Evolutionary conservation across 768 basidiomycete species (phyloP).

Genomic region (Tylopilus subfusipes): DNA sequence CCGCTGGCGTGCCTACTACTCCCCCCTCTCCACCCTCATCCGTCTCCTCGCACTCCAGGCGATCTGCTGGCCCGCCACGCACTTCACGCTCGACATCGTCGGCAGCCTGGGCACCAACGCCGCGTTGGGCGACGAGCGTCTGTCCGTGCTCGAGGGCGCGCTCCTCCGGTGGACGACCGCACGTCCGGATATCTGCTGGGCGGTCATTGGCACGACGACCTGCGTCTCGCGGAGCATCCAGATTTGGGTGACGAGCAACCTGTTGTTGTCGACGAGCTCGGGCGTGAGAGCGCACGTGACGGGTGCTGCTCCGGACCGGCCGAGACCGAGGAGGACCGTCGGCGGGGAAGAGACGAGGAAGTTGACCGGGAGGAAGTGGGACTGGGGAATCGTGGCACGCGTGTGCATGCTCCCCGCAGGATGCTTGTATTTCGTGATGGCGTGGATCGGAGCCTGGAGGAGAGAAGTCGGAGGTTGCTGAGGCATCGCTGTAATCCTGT

Average conservation of each 20-base stretch:
- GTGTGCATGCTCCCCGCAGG: conserved; percentile 75
- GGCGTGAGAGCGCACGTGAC: conserved; percentile 3
- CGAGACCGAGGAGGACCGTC: conserved; percentile 17
- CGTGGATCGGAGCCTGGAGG: conserved; percentile 55
- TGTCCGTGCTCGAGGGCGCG: conserved; percentile 23
- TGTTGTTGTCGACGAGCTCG: conserved; percentile 33
- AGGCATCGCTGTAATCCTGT: not conserved
- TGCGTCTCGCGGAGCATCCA: conserved; percentile 79
- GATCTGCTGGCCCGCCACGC: conserved; percentile 95
- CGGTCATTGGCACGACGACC: conserved; percentile 85
- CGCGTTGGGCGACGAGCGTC: not conserved
- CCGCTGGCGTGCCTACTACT: conserved; percentile 90
- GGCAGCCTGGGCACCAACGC: conserved; percentile 35
- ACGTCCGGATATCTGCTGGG: conserved; percentile 86
- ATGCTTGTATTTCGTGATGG: conserved; percentile 74
- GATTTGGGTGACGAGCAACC: conserved; percentile 95
- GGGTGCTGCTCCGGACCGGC: conserved; percentile 17
- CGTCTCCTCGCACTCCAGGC: conserved; percentile 90
- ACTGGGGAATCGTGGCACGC: conserved; percentile 69
- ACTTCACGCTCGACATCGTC: conserved; percentile 74
- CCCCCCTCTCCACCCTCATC: conserved; percentile 82
- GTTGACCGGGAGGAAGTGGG: conserved; percentile 62
- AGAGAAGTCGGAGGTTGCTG: conserved; percentile 35
- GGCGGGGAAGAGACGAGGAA: conserved; percentile 19
- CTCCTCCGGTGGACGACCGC: conserved; percentile 43